Evolutionary conservation across 106 monocot genomes (phyloP), one percentile per base, ranked within the genome.

Genomic region (Cymbidium sinense): DNA sequence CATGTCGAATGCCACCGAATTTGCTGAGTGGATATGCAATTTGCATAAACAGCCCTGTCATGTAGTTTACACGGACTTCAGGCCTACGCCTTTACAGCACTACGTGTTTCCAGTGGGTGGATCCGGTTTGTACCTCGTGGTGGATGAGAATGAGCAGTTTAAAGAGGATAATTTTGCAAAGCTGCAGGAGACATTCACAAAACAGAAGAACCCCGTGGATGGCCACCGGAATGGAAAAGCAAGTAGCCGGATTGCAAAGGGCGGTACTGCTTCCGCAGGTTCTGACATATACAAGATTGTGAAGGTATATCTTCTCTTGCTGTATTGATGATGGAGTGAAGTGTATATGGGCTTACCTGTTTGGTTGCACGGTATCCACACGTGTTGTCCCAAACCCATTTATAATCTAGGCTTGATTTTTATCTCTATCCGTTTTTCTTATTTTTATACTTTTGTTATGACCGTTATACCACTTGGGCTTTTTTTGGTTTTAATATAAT

Each of bases 211-310:
- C 43, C 81, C 23, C 30, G 43, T 50, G 30, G 83, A 83, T 80
- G 92, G 77, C 28, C 73, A 78, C 29, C 86, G 77, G 76, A 80
- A 83, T 51, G 81, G 43, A 25, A 99, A 89, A 83, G 77, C 83
- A 33, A 80, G 36, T 76, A 88, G 86, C 34, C 83, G 99, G 78
- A 95, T 95, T 76, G 87, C 92, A 21, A 99, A 84, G 69, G 99
- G 95, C 41, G 99, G 95, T n/a, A 75, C 61, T 79, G 92, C 89
- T 85, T 86, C 87, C 65, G 80, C 74, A 34, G 83, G 81, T 67
- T 99, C 99, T 52, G 95, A 99, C 79, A 99, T 95, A 58, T 99
- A 90, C 83, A 95, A 86, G 85, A 99, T 99, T 80, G 99, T 99
- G 33, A 99, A 99, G 98, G 98, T 99, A 88, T 23, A 28, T 9